Percentiles rank a stretch among this genome's conserved stretches.
phyloP scores from a whole-genome alignment of 2,329 filamentous ascomycete genomes.

The Colletotrichum camelliae region DNA sequence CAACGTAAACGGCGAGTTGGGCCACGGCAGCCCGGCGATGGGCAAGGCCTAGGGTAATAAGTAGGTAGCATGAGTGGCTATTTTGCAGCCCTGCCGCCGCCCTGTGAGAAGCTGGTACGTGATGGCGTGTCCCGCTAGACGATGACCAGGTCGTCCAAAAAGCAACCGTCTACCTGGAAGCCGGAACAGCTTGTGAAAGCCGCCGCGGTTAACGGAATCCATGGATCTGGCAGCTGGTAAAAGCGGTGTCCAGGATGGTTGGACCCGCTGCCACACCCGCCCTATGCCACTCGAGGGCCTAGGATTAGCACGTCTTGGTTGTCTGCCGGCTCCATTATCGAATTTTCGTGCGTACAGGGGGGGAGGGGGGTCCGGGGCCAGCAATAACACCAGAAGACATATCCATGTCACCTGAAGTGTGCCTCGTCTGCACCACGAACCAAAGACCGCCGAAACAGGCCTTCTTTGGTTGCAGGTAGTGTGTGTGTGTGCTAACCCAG shows the following conservation, averaged over 20 bases:
- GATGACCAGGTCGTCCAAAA: neutral
- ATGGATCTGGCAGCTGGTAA: constrained; percentile 21
- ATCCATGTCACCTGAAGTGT: constrained; percentile 20
- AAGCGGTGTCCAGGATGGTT: constrained; percentile 18
- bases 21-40: neutral
- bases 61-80: neutral
- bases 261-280: constrained; percentile 17
- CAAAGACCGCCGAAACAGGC: constrained; percentile 11
- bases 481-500: constrained; percentile 21
- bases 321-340: constrained; percentile 15
- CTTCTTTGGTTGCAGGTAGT: neutral
- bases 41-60: neutral
- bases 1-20: neutral
- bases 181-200: constrained; percentile 8
- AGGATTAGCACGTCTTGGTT: constrained; percentile 16
- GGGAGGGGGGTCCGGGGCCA: constrained; percentile 5
- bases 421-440: constrained; percentile 14
- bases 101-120: constrained; percentile 1
- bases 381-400: constrained; percentile 15
- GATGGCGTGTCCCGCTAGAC: constrained; percentile 4
- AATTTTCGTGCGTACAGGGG: constrained; percentile 18
- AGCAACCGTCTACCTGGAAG: constrained; percentile 18
- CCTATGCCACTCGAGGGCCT: constrained; percentile 12
- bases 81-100: neutral
- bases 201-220: neutral